phyloP scores from a whole-genome alignment of 164 flowering plant genomes.

The Brasenia schreberi region DNA sequence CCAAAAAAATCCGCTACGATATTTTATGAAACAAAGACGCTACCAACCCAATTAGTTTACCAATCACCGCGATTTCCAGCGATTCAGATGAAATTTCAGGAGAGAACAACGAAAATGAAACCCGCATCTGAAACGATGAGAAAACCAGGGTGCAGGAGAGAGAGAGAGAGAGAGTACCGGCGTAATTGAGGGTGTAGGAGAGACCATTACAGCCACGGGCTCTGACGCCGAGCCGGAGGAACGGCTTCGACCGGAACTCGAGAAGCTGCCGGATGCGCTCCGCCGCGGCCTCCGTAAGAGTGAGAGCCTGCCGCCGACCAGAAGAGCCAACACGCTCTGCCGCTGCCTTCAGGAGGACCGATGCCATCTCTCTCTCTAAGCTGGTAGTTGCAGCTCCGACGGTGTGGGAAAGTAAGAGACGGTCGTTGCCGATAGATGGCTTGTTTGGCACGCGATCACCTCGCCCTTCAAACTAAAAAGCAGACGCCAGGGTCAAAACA shows the following conservation, averaged over 20 bases:
- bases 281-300: slow-evolving; percentile 72
- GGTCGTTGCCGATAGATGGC: background rate
- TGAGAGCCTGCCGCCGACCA: slow-evolving; percentile 38
- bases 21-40: too few species aligned
- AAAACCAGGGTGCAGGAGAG: background rate
- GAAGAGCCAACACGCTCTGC: slow-evolving; percentile 32
- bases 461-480: background rate
- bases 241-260: slow-evolving; percentile 57
- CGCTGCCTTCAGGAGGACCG: slow-evolving; percentile 23
- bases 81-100: too few species aligned
- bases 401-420: background rate
- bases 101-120: too few species aligned
- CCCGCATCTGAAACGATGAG: background rate
- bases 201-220: slow-evolving; percentile 96
- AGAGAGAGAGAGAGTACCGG: slow-evolving; percentile 28
- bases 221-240: slow-evolving; percentile 77
- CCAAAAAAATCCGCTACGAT: too few species aligned
- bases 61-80: too few species aligned
- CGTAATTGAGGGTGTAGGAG: slow-evolving; percentile 89
- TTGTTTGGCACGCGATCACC: background rate
- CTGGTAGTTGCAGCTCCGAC: background rate
- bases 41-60: too few species aligned
- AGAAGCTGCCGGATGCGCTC: slow-evolving; percentile 59
- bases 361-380: slow-evolving; percentile 14
- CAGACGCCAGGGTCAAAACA: too few species aligned